Percentiles rank a stretch among this genome's conserved stretches.
Conservation (phyloP, 192 early-diverging fungal species). For the Coemansia sp. region DNA sequence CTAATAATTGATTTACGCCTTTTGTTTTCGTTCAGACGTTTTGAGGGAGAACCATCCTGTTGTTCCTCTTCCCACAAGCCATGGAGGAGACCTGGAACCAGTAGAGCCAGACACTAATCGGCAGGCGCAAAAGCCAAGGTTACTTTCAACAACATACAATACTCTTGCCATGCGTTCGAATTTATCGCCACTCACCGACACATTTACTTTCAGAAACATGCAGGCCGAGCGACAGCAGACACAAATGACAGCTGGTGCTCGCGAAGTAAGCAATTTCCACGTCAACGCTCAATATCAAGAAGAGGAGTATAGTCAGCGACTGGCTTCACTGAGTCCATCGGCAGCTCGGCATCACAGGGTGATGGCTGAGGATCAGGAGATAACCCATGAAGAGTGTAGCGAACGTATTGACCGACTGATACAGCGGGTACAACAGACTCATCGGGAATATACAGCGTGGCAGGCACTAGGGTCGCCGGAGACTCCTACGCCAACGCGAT, state of each 20-base stretch:
- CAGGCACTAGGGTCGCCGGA: constrained; percentile 25
- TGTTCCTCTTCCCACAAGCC: not conserved
- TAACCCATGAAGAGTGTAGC: constrained; percentile 35
- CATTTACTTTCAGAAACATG: not conserved
- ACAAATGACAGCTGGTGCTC: not conserved
- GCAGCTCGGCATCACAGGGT: not conserved
- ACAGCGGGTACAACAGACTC: constrained; percentile 32
- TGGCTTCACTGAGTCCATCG: not conserved
- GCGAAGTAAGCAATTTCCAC: not conserved
- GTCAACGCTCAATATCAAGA: not conserved
- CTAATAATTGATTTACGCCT: too few species aligned
- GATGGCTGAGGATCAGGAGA: constrained; percentile 13
- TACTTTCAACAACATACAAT: not conserved
- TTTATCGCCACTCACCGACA: not conserved
- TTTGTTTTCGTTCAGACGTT: not conserved
- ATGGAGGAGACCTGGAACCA: not conserved
- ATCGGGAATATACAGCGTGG: constrained; percentile 16
- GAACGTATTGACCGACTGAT: constrained; percentile 39
- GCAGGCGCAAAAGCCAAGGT: not conserved
- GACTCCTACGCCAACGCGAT: constrained; percentile 12
- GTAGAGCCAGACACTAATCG: not conserved
- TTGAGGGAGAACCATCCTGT: too few species aligned
- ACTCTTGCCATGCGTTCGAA: not conserved
- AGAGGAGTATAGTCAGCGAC: not conserved
- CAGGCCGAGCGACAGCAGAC: not conserved